Conservation (phyloP, 345 rosid species). For the Erysimum cheiranthoides region DNA sequence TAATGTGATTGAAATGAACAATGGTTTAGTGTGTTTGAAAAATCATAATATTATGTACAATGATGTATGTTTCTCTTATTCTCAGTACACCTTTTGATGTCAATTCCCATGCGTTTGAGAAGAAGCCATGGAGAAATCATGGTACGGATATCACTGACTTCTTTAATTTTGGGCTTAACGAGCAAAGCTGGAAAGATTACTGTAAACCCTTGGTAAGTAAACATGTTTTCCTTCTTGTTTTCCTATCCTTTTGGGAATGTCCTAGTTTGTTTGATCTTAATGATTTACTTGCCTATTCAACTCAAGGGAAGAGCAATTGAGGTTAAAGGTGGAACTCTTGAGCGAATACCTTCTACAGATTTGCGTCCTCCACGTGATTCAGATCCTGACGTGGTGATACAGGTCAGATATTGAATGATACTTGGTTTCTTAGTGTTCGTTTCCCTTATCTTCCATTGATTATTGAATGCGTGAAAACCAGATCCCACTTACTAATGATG, state of each 20-base stretch:
- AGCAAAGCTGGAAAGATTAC: slow-evolving; percentile 72
- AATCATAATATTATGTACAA: not conserved
- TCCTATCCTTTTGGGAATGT: slow-evolving; percentile 18
- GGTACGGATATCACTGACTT: slow-evolving; percentile 60
- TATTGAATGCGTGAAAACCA: slow-evolving; percentile 45
- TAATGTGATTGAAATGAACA: slow-evolving; percentile 3
- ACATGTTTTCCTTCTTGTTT: slow-evolving; percentile 6
- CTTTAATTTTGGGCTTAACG: slow-evolving; percentile 74
- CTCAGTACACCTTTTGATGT: slow-evolving; percentile 63
- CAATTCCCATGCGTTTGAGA: slow-evolving; percentile 55
- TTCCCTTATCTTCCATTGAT: slow-evolving; percentile 26
- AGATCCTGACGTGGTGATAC: slow-evolving; percentile 74
- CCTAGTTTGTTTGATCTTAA: slow-evolving; percentile 29
- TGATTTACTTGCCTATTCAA: slow-evolving; percentile 41
- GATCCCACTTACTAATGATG: slow-evolving; percentile 60
- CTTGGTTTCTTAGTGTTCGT: slow-evolving; percentile 21
- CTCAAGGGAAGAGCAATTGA: slow-evolving; percentile 67
- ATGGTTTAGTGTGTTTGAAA: not conserved
- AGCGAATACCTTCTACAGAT: slow-evolving; percentile 62
- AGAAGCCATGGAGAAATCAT: slow-evolving; percentile 67
- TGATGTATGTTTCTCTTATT: slow-evolving; percentile 21
- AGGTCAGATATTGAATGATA: slow-evolving; percentile 50
- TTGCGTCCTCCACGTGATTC: slow-evolving; percentile 46
- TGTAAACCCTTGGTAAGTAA: slow-evolving; percentile 60
- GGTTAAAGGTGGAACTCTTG: slow-evolving; percentile 56